Conservation (phyloP, 768 basidiomycete genomes). For the Cystofilobasidium ferigula region DNA sequence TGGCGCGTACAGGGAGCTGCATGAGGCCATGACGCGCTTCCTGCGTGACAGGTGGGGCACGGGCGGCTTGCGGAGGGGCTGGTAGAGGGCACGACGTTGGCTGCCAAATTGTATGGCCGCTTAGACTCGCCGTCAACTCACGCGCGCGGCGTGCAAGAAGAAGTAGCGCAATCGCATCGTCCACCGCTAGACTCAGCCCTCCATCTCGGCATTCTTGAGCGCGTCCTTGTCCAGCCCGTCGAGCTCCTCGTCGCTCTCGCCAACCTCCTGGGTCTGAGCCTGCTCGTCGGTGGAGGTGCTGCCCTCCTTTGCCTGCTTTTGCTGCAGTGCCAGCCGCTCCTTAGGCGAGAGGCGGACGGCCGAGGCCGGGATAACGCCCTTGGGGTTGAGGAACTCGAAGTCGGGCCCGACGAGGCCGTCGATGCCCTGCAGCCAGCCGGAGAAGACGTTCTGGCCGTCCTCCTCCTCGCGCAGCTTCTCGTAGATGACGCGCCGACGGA, state of each 20-base stretch:
- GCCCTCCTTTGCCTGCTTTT: constrained; percentile 29
- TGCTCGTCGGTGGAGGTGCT: constrained; percentile 24
- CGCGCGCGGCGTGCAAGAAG: constrained; percentile 42
- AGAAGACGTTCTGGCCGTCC: constrained; percentile 48
- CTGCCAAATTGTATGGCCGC: background rate
- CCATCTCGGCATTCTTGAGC: constrained; percentile 22
- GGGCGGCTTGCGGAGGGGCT: constrained; percentile 16
- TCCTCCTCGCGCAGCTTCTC: constrained; percentile 76
- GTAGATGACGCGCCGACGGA: constrained; percentile 80
- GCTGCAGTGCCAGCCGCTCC: constrained; percentile 50
- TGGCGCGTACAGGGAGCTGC: constrained; percentile 72
- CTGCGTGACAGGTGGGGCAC: constrained; percentile 81
- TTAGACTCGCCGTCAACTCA: constrained; percentile 1
- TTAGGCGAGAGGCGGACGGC: constrained; percentile 52
- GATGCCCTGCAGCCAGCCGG: constrained; percentile 6
- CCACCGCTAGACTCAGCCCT: constrained; percentile 9
- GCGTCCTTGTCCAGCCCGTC: constrained; percentile 14
- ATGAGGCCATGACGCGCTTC: constrained; percentile 73
- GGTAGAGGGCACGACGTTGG: background rate
- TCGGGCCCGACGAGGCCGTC: constrained; percentile 42
- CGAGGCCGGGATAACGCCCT: constrained; percentile 61
- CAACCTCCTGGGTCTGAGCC: constrained; percentile 10
- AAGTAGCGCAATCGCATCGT: background rate
- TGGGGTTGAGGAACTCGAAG: constrained; percentile 44
- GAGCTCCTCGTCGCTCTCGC: constrained; percentile 24